Base-by-base conservation (phyloP, 1,139 yeast genomes). In the Suhomyces panamericanus region DNA sequence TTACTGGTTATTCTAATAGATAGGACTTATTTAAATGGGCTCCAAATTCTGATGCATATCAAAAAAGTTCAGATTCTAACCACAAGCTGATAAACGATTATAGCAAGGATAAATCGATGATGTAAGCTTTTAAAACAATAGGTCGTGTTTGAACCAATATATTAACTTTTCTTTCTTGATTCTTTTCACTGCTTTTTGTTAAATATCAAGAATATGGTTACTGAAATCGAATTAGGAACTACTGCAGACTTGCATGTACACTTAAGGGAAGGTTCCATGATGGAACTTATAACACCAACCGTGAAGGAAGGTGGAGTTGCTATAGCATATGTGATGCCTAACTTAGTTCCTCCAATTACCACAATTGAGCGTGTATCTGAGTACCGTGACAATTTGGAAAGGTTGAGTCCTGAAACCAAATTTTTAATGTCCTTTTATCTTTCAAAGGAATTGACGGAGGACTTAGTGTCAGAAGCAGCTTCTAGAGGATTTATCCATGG, bases 181-280 rank as follows among this genome's bases (percentile, higher is more conserved):
- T 20, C 24, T 20, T 7, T 20, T 20, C 24, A 6, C 8, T 20
- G 24, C 4, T 20, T 4, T 20, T 20, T 20, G 9, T 2, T 20
- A 5, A 17, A 17, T 4, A 20, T 6, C 2, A 20, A 20, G 24
- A 20, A 20, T 8, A 32, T 26, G 32, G 5, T 44, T 12, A 31
- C 29, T 17, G 74, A 73, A 54, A 72, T 83, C 38, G 78, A 83
- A 47, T 72, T 91, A 35, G 97, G 96, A 6, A 69, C 80, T 45
- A 88, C 97, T 11, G 97, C 96, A 17, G 99, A 93, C 63, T 84
- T 89, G 80, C 99, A 93, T 60, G 98, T 93, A 41, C 99, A 93
- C 62, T 78, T 95, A 30, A 86, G 99, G 58, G 96, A 91, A 50
- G 97, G 96, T 1, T 75, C 77, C 13, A 89, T 95, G 96, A 89